These are phyloP conservation scores for Phyllosticta citriasiana DNA, from an alignment of 2,329 filamentous ascomycete species.

Conservation along the genomic window DNA sequence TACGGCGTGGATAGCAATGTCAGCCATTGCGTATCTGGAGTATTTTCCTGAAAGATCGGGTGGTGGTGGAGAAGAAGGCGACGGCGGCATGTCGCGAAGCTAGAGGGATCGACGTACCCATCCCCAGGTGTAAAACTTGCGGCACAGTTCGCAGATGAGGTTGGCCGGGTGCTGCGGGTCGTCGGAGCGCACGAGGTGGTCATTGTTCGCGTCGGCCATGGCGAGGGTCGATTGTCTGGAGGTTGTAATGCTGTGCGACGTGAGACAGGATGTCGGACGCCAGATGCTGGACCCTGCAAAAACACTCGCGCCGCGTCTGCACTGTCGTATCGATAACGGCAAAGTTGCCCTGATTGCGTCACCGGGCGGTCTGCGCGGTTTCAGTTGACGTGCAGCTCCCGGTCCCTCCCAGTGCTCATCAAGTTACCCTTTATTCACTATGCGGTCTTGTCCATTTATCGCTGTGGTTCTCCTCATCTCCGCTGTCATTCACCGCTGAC, in stretches of 20 bases:
- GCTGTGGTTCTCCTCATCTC: background rate
- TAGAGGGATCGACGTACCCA: slow-evolving; percentile 54
- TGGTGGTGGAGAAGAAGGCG: background rate
- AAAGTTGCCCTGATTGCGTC: background rate
- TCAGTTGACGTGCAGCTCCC: background rate
- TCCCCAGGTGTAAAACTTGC: slow-evolving; percentile 88
- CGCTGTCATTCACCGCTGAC: background rate
- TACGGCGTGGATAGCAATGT: slow-evolving; percentile 15
- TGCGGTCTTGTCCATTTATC: background rate
- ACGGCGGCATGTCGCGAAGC: background rate
- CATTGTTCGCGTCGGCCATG: slow-evolving; percentile 17
- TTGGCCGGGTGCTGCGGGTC: slow-evolving; percentile 88
- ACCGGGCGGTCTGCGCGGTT: background rate
- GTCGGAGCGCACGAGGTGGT: slow-evolving; percentile 47
- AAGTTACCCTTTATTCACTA: background rate
- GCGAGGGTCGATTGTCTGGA: background rate
- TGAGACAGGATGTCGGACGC: background rate
- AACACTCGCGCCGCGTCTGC: background rate
- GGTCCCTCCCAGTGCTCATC: background rate
- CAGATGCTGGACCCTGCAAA: background rate
- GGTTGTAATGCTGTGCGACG: background rate
- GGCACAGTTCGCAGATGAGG: slow-evolving; percentile 84
- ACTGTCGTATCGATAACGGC: background rate
- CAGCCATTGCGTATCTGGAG: background rate
- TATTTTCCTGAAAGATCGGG: background rate